phyloP scores from a whole-genome alignment of 1,284 basidiomycete species.

The Malassezia nana region DNA sequence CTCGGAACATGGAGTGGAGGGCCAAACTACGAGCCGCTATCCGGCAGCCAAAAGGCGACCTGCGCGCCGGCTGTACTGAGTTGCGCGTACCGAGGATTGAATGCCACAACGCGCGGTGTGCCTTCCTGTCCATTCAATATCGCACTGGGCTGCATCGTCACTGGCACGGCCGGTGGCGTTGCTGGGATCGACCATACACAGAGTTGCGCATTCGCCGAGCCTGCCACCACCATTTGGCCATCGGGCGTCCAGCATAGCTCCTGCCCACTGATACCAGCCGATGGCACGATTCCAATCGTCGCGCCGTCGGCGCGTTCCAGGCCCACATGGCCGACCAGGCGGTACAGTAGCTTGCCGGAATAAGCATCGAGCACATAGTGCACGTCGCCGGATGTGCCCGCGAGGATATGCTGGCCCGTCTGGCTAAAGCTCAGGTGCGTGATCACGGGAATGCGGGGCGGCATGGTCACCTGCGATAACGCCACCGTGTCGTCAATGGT shows the following conservation, averaged over 20 bases:
- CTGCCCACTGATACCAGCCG: slow-evolving; percentile 40
- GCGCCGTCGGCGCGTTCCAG: slow-evolving; percentile 26
- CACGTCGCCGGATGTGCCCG: slow-evolving; percentile 80
- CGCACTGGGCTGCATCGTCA: slow-evolving; percentile 19
- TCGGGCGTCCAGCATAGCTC: slow-evolving; percentile 42
- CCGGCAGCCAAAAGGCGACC: slow-evolving; percentile 42
- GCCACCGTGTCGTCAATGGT: slow-evolving; percentile 55
- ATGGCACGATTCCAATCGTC: slow-evolving; percentile 31
- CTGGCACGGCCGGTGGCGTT: slow-evolving; percentile 7
- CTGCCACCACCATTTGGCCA: slow-evolving; percentile 36
- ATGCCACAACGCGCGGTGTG: slow-evolving; percentile 27
- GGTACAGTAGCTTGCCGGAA: slow-evolving; percentile 20
- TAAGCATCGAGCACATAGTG: slow-evolving; percentile 62
- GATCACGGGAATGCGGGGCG: slow-evolving; percentile 76
- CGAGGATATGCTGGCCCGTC: slow-evolving; percentile 69
- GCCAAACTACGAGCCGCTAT: slow-evolving; percentile 3
- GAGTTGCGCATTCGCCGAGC: slow-evolving; percentile 14
- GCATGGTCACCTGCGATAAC: slow-evolving; percentile 35
- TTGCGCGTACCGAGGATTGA: slow-evolving; percentile 39
- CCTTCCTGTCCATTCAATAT: slow-evolving; percentile 28
- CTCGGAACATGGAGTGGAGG: neutral
- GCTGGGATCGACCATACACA: slow-evolving; percentile 28
- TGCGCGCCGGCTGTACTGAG: slow-evolving; percentile 32
- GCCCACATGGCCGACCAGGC: slow-evolving; percentile 34
- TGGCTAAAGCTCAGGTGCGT: slow-evolving; percentile 85